Percentiles rank a stretch among this genome's conserved stretches.
These are phyloP conservation scores for Filobasidium wieringae DNA, from an alignment of 768 basidiomycete species.

Conservation along the genomic window DNA sequence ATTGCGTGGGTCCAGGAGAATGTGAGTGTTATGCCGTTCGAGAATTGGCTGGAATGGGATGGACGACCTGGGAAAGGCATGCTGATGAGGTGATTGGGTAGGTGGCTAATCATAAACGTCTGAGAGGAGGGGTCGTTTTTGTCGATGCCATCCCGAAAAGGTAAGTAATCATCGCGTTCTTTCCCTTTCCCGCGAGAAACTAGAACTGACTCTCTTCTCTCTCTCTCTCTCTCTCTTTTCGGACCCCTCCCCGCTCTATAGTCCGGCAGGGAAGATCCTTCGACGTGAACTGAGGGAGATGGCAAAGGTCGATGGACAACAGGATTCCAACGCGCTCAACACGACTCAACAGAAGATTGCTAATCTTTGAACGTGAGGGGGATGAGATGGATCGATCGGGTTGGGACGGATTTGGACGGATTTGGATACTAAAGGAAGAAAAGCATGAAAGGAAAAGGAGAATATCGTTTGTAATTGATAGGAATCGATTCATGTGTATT, in stretches of 20 bases:
- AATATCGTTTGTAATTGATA: too few species aligned
- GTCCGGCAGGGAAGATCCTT: constrained; percentile 78
- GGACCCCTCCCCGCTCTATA: constrained; percentile 29
- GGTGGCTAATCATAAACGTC: constrained; percentile 51
- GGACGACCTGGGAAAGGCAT: neutral
- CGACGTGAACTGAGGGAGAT: constrained; percentile 51
- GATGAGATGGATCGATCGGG: too few species aligned
- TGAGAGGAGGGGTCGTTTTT: constrained; percentile 59
- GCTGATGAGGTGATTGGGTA: neutral
- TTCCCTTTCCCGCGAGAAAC: neutral
- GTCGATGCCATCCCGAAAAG: constrained; percentile 60
- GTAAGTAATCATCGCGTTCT: constrained; percentile 39
- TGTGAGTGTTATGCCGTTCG: constrained; percentile 43
- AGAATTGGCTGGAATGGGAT: neutral
- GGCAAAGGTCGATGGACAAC: constrained; percentile 8
- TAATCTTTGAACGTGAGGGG: too few species aligned
- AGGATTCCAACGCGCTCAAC: constrained; percentile 9
- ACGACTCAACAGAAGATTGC: constrained; percentile 2
- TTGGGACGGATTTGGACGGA: too few species aligned
- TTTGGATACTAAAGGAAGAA: too few species aligned
- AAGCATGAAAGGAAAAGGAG: too few species aligned
- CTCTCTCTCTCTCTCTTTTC: neutral
- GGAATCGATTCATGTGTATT: too few species aligned
- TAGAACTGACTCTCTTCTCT: neutral
- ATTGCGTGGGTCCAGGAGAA: constrained; percentile 56